Conservation (phyloP, 768 basidiomycete species). For the Tylopilus intermedius region DNA sequence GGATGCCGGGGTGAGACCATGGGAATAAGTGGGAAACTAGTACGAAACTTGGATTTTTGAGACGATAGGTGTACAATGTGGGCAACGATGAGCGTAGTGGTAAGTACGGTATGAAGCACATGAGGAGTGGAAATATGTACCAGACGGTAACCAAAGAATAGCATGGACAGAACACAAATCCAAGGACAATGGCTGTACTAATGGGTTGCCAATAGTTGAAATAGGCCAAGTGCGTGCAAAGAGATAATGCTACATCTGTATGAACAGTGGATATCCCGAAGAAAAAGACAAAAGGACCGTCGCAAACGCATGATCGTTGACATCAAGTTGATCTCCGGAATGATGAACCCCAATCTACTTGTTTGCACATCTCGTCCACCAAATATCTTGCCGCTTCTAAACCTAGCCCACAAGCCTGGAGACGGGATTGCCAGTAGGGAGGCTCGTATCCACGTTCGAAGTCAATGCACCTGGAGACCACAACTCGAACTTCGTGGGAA, state of each 20-base stretch:
- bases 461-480: slow-evolving; percentile 22
- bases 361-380: slow-evolving; percentile 26
- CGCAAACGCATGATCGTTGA: background rate
- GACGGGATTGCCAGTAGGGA: slow-evolving; percentile 24
- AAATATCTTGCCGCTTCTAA: slow-evolving; percentile 12
- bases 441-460: slow-evolving; percentile 25
- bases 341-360: slow-evolving; percentile 17
- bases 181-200: background rate
- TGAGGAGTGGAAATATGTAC: background rate
- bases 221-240: background rate
- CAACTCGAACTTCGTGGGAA: slow-evolving; percentile 16
- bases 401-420: slow-evolving; percentile 21
- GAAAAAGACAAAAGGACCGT: background rate
- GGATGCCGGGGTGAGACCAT: background rate
- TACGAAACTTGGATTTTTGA: background rate
- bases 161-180: background rate
- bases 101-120: background rate
- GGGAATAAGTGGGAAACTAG: background rate
- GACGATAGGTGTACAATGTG: background rate
- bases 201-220: background rate
- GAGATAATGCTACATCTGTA: slow-evolving; percentile 7
- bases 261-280: background rate
- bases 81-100: background rate
- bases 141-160: background rate
- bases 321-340: slow-evolving; percentile 3